Percentiles rank a stretch among this genome's conserved stretches.
These are phyloP conservation scores for Lithospermum erythrorhizon DNA, from an alignment of 257 asterid species.

Conservation along the genomic window DNA sequence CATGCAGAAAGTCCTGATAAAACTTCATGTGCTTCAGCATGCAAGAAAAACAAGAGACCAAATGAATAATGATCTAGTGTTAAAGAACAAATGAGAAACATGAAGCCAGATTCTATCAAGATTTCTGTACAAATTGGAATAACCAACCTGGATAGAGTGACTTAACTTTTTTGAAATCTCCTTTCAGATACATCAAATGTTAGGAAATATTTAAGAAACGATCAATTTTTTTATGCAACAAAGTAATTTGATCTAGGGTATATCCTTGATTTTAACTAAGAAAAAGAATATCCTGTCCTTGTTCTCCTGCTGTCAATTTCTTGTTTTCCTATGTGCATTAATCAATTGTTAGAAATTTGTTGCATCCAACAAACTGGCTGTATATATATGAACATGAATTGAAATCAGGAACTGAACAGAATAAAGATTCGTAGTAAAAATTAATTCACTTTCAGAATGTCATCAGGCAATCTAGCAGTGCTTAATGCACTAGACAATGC, in stretches of 20 bases:
- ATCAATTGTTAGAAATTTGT: not conserved
- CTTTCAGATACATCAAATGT: too few species aligned
- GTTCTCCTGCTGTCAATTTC: not conserved
- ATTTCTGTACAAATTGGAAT: too few species aligned
- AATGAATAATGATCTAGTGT: too few species aligned
- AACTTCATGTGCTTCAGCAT: too few species aligned
- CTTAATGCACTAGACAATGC: slow-evolving; percentile 19
- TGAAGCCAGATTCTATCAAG: too few species aligned
- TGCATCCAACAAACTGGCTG: not conserved
- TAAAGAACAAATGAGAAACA: too few species aligned
- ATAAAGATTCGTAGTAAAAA: not conserved
- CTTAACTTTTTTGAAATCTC: too few species aligned
- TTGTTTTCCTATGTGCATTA: not conserved
- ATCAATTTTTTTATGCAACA: too few species aligned
- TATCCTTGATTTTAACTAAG: not conserved
- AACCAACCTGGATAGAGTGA: too few species aligned
- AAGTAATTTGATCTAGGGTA: not conserved
- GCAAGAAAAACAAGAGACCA: too few species aligned
- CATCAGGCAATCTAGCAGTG: slow-evolving; percentile 15
- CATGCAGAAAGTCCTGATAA: too few species aligned
- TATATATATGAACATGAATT: not conserved
- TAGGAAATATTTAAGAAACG: too few species aligned
- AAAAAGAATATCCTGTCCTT: not conserved
- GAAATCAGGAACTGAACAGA: not conserved
- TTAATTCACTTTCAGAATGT: not conserved